Evolutionary conservation across 148 eudicot genomes (phyloP).

Genomic region (Persicaria tinctoria): DNA sequence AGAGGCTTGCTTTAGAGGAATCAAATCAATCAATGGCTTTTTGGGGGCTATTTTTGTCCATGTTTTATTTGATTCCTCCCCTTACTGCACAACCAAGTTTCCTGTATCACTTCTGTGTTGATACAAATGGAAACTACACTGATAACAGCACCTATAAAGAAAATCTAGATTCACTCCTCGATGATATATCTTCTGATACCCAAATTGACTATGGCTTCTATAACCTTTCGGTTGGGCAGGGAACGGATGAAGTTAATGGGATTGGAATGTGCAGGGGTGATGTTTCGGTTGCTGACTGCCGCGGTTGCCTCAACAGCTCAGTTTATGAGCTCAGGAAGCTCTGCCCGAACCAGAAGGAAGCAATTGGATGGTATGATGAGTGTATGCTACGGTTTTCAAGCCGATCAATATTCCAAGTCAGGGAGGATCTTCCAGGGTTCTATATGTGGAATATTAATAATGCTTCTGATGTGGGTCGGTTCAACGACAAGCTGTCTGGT

Average conservation of each 20-base stretch:
- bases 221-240: constrained; percentile 12
- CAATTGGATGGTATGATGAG: constrained; percentile 22
- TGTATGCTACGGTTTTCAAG: constrained; percentile 32
- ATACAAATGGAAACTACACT: constrained; percentile 15
- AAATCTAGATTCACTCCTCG: constrained; percentile 13
- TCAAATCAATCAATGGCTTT: not conserved
- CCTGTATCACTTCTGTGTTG: not conserved
- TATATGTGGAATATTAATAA: not conserved
- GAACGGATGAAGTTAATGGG: constrained; percentile 11
- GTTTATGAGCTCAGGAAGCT: not conserved
- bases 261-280: constrained; percentile 27
- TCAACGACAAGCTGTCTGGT: constrained; percentile 11
- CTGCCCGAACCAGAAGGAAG: constrained; percentile 31
- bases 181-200: constrained; percentile 15
- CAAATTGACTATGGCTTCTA: constrained; percentile 15
- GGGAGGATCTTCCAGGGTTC: constrained; percentile 7
- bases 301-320: constrained; percentile 21
- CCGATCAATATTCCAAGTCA: constrained; percentile 5
- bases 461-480: constrained; percentile 9
- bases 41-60: not conserved
- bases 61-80: constrained; percentile 5
- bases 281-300: constrained; percentile 16
- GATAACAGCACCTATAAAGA: constrained; percentile 9
- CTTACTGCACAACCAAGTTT: constrained; percentile 4
- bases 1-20: not conserved